These are phyloP conservation scores for Aquanectria penicillioides DNA, from an alignment of 2,329 filamentous ascomycete species.

Conservation along the genomic window DNA sequence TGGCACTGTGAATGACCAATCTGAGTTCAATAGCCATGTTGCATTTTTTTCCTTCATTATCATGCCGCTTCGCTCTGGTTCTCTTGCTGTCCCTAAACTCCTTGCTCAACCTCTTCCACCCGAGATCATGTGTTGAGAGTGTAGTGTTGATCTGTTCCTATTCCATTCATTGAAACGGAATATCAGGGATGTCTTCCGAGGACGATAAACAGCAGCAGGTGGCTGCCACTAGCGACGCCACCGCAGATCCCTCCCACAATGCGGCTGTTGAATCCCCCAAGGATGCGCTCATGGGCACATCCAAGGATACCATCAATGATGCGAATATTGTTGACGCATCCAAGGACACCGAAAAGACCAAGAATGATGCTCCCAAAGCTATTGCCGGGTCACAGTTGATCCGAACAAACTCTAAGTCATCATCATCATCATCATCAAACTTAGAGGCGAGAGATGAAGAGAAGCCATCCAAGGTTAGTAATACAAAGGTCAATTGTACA, in stretches of 20 bases:
- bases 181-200: slow-evolving; percentile 24
- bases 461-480: slow-evolving; percentile 11
- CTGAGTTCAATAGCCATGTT: not conserved
- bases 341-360: too few species aligned
- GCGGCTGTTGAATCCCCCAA: not conserved
- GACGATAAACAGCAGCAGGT: slow-evolving; percentile 8
- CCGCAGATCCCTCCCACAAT: not conserved
- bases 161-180: not conserved
- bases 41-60: slow-evolving; percentile 5
- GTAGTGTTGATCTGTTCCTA: not conserved
- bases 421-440: not conserved
- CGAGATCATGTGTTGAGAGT: slow-evolving; percentile 7
- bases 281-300: not conserved
- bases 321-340: not conserved
- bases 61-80: slow-evolving; percentile 1
- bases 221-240: not conserved
- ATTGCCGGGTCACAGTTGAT: not conserved
- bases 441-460: not conserved
- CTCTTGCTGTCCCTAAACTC: not conserved
- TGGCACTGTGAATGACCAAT: not conserved
- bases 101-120: not conserved
- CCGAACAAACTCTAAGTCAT: not conserved
- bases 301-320: not conserved
- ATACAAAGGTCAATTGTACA: not conserved
- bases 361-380: not conserved